Base-by-base conservation (phyloP, 768 basidiomycete species). In the Hericium alpestre region DNA sequence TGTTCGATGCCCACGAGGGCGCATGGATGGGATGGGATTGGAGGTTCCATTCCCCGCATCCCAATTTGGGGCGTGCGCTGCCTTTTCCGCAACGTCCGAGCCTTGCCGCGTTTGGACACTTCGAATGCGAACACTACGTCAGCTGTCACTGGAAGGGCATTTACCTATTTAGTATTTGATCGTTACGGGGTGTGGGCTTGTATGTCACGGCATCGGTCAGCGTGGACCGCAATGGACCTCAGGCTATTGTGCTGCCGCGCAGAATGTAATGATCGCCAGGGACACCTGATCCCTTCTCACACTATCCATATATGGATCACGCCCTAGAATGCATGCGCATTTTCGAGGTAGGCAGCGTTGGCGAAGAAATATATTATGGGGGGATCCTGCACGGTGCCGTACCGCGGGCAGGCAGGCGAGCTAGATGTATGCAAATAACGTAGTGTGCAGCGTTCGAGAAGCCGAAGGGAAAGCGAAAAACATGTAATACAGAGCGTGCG, bases 21-120 rank as follows among this genome's bases (percentile, higher is more conserved):
- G 39, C 51, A 15, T 62, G 59, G 56, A 57, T 60, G 61, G 56
- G 56, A 57, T 60, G 61, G 59, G 59, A 7, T 38, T 62, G n/a
- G 32, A 22, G 4, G 32, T 25, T n/a, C 43, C 41, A n/a, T 43
- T 43, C 41, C 41, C 41, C 43, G 2, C 16, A 10, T 46, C 43
- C 43, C 18, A 5, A 20, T 20, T 46, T 46, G 43, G n/a, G 10
- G n/a, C 6, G 8, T 15, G n/a, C 16, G n/a, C 9, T 46, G 20
- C 43, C 20, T n/a, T 20, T 46, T 46, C 43, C 43, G 43, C 10
- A 20, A 46, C 11, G 43, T 46, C 43, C 43, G 43, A 32, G 43
- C 20, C 20, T 43, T 18, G n/a, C 43, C 43, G 15, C 16, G 43
- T 18, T 46, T n/a, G n/a, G 43, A 11, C 16, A 1, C 43, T 10